Base-by-base conservation (phyloP, 345 rosid species). In the Euphorbia peplus region DNA sequence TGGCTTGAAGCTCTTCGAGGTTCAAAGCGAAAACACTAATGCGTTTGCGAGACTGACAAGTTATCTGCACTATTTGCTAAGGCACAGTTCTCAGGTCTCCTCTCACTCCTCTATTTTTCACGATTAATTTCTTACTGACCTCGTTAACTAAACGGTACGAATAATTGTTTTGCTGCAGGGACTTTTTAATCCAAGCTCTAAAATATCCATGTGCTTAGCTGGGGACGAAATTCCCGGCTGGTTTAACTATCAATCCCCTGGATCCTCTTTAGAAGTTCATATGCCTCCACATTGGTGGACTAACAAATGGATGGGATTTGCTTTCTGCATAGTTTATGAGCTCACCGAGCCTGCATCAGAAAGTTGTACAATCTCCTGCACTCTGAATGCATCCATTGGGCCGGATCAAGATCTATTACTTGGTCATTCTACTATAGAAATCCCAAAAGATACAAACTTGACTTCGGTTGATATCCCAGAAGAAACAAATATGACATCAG, bases 221-320 rank as follows among this genome's bases (percentile, higher is more conserved):
- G 62, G 51, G 39, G 8, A 8, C 9, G 32, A 37, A 21, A 54
- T 53, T 52, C 70, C 61, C 13, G 70, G 14, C 5, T 67, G 61
- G 47, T 67, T 55, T 44, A 35, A 54, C 48, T 14, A 41, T 54
- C 47, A 53, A 16, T 52, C 18, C 19, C 18, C 56, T 12, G 48
- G 61, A 0, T 52, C 61, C 30, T 25, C 39, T 8, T 22, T 24
- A 14, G 32, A 39, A 18, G n/a, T 64, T 1, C 68, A 54, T 18
- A 21, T 52, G 19, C 37, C 50, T 52, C 50, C 60, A 37, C 26
- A 22, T 41, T 55, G 62, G 70, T 52, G 60, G 14, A 37, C 26
- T 12, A 54, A 30, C 44, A 35, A 13, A 19, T 64, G 67, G 67
- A 64, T 44, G 68, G 68, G 68, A 47, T 30, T 64, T 64, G 56